These are phyloP conservation scores for Rubia tinctorum DNA, from an alignment of 305 asterid genomes.

Conservation along the genomic window DNA sequence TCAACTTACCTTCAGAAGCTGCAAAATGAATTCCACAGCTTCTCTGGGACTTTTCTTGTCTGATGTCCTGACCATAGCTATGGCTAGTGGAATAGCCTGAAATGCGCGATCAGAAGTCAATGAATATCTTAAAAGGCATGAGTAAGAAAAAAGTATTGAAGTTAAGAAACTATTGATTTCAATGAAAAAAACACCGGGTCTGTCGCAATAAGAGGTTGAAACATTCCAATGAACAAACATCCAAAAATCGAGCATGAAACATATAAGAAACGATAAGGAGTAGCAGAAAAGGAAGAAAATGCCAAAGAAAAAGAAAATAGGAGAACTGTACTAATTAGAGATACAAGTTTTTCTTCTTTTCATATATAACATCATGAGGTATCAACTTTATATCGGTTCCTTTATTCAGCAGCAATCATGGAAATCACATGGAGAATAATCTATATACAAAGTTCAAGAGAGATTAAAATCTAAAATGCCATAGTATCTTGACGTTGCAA, in stretches of 20 bases:
- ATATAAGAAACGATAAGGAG: neutral
- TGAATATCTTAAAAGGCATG: neutral
- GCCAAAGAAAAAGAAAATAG: neutral
- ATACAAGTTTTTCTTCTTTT: neutral
- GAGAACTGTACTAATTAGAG: neutral
- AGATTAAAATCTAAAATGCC: neutral
- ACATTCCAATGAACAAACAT: neutral
- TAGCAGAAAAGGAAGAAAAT: neutral
- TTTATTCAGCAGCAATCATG: neutral
- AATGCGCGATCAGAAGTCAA: constrained; percentile 20
- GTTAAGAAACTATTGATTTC: neutral
- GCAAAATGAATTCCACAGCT: constrained; percentile 96
- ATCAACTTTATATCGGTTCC: neutral
- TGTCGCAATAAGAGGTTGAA: neutral
- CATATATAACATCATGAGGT: neutral
- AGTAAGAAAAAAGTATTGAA: neutral
- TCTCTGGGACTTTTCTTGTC: constrained; percentile 96
- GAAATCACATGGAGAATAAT: neutral
- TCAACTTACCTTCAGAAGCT: constrained; percentile 80
- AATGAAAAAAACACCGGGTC: neutral
- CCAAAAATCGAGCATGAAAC: neutral
- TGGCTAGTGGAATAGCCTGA: constrained; percentile 96
- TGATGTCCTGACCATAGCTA: constrained; percentile 82
- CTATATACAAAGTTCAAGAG: neutral
- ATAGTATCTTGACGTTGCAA: neutral